Evolutionary conservation across 805 yeast species (phyloP).

Genomic region (Torulaspora gathmanii): DNA sequence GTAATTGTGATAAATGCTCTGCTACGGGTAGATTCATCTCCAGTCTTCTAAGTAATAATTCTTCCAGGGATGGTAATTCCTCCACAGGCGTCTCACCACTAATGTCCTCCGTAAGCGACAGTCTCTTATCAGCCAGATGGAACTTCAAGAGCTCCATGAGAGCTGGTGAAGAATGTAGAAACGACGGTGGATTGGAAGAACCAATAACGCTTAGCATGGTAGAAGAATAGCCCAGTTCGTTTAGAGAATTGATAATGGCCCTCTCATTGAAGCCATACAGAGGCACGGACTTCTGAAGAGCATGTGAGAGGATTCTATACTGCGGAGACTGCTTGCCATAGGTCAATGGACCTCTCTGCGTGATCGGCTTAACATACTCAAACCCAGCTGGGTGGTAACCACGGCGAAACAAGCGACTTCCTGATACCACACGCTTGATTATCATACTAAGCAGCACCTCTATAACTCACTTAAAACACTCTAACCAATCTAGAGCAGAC

Average conservation of each 20-base stretch:
- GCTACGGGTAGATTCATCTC: slow-evolving; percentile 41
- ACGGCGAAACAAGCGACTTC: slow-evolving; percentile 11
- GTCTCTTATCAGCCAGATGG: slow-evolving; percentile 48
- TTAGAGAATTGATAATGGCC: slow-evolving; percentile 30
- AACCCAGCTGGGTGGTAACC: slow-evolving; percentile 26
- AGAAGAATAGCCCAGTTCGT: slow-evolving; percentile 26
- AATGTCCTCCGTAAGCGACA: slow-evolving; percentile 38
- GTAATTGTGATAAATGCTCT: slow-evolving; percentile 34
- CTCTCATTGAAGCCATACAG: slow-evolving; percentile 32
- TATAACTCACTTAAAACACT: background rate
- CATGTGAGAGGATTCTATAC: slow-evolving; percentile 25
- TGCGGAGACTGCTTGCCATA: slow-evolving; percentile 30
- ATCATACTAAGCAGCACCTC: background rate
- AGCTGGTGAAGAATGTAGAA: slow-evolving; percentile 34
- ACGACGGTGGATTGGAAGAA: slow-evolving; percentile 32
- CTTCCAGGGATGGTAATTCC: slow-evolving; percentile 37
- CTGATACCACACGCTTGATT: background rate
- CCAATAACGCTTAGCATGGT: slow-evolving; percentile 31
- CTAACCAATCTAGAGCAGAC: background rate
- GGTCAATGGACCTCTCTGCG: slow-evolving; percentile 21
- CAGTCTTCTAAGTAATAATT: slow-evolving; percentile 45
- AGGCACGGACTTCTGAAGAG: slow-evolving; percentile 30
- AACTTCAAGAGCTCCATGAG: slow-evolving; percentile 49
- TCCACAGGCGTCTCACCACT: slow-evolving; percentile 31
- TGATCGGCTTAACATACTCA: slow-evolving; percentile 23